Evolutionary conservation across 768 basidiomycete genomes (phyloP).

Genomic region (Phallus indusiatus): DNA sequence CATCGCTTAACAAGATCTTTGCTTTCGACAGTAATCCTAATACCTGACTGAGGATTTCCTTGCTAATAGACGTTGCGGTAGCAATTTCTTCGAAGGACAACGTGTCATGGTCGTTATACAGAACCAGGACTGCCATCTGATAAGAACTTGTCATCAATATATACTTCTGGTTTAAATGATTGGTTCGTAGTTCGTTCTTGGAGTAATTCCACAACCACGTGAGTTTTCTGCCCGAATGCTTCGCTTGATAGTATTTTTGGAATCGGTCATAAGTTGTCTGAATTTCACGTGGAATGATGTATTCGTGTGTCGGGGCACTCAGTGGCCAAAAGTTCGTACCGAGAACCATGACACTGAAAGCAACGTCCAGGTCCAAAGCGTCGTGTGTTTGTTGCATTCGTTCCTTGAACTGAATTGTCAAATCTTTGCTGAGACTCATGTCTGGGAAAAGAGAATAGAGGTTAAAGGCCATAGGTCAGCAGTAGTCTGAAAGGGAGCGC

Average conservation of each 20-base stretch:
- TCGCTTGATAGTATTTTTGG: constrained; percentile 85
- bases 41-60: constrained; percentile 61
- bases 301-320: constrained; percentile 72
- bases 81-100: constrained; percentile 73
- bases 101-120: constrained; percentile 89
- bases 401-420: constrained; percentile 91
- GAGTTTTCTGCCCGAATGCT: constrained; percentile 89
- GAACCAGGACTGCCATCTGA: constrained; percentile 90
- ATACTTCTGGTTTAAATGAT: constrained; percentile 90
- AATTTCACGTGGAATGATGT: constrained; percentile 83
- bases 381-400: constrained; percentile 78
- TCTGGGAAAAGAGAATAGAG: constrained; percentile 38
- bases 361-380: constrained; percentile 71
- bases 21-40: constrained; percentile 68
- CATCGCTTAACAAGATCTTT: constrained; percentile 83
- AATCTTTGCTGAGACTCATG: constrained; percentile 90
- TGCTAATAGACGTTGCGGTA: constrained; percentile 69
- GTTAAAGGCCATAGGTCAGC: neutral
- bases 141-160: constrained; percentile 92
- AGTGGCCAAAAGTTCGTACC: constrained; percentile 97
- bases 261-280: constrained; percentile 84
- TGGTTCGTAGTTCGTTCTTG: constrained; percentile 92
- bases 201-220: constrained; percentile 99
- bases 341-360: constrained; percentile 87
- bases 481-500: neutral